These are phyloP conservation scores for Dryas octopetala DNA, from an alignment of 306 rosid species.

Conservation along the genomic window DNA sequence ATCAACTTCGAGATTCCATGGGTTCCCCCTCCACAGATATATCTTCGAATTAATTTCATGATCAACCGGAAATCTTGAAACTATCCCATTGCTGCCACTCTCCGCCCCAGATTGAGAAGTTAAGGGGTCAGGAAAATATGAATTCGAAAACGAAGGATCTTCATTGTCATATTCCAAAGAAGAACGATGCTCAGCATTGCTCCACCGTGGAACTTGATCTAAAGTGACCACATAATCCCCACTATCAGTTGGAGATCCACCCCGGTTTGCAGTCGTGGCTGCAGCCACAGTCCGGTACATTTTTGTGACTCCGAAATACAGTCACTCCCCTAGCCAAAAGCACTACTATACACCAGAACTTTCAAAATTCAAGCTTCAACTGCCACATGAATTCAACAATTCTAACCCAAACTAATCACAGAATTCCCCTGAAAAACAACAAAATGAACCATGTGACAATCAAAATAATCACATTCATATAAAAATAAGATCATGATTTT, in stretches of 20 bases:
- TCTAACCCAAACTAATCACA: conserved; percentile 24
- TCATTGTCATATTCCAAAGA: conserved; percentile 54
- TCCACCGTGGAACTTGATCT: conserved; percentile 95
- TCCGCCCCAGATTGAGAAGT: conserved; percentile 48
- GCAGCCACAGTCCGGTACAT: conserved; percentile 78
- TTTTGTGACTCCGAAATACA: conserved; percentile 35
- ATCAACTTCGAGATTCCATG: conserved; percentile 99
- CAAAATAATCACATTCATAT: not conserved
- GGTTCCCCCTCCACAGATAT: conserved; percentile 93
- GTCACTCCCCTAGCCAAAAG: conserved; percentile 30
- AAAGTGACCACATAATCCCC: conserved; percentile 74
- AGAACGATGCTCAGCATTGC: conserved; percentile 72
- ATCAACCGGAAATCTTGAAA: conserved; percentile 80
- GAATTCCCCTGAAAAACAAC: conserved; percentile 29
- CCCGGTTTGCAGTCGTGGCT: conserved; percentile 49
- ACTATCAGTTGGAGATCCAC: conserved; percentile 60
- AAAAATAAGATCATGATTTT: conserved; percentile 7
- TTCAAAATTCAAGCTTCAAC: conserved; percentile 30
- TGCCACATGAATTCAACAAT: conserved; percentile 8
- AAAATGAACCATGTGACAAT: conserved; percentile 4
- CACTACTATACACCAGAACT: conserved; percentile 30
- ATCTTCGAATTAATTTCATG: conserved; percentile 79
- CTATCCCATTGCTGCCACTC: conserved; percentile 42
- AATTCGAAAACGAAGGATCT: conserved; percentile 63
- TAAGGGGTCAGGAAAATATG: conserved; percentile 78